Conservation (phyloP, 192 early-diverging fungal species). For the Backusella tarrabulga region DNA sequence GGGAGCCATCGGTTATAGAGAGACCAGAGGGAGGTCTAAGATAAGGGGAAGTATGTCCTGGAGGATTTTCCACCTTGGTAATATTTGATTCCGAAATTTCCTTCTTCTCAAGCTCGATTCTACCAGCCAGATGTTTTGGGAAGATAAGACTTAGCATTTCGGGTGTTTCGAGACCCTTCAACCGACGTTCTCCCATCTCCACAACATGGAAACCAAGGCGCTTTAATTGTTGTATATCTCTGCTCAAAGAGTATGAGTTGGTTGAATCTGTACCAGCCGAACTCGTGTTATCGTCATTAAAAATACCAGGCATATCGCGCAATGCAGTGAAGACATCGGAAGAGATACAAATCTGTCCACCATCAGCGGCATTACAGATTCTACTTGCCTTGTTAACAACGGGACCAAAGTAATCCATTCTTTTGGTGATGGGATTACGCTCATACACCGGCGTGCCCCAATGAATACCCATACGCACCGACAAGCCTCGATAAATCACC, state of each 20-base stretch:
- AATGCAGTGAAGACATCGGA: slow-evolving; percentile 63
- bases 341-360: slow-evolving; percentile 86
- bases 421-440: slow-evolving; percentile 81
- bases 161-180: slow-evolving; percentile 89
- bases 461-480: slow-evolving; percentile 94
- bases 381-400: slow-evolving; percentile 89
- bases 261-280: slow-evolving; percentile 16
- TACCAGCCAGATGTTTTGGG: slow-evolving; percentile 44
- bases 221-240: slow-evolving; percentile 46
- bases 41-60: neutral
- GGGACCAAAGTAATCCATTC: slow-evolving; percentile 97
- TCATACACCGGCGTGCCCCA: slow-evolving; percentile 87
- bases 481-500: slow-evolving; percentile 80
- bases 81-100: slow-evolving; percentile 20
- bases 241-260: slow-evolving; percentile 8
- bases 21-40: slow-evolving; percentile 4
- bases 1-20: neutral
- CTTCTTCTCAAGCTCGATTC: slow-evolving; percentile 44
- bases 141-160: slow-evolving; percentile 77
- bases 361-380: slow-evolving; percentile 82
- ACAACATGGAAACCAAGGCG: slow-evolving; percentile 67
- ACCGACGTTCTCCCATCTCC: slow-evolving; percentile 76
- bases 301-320: slow-evolving; percentile 31
- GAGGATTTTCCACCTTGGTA: neutral
- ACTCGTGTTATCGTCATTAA: neutral